These are phyloP conservation scores for Phylloporus sp. DNA, from an alignment of 1,284 basidiomycete species.

Conservation along the genomic window DNA sequence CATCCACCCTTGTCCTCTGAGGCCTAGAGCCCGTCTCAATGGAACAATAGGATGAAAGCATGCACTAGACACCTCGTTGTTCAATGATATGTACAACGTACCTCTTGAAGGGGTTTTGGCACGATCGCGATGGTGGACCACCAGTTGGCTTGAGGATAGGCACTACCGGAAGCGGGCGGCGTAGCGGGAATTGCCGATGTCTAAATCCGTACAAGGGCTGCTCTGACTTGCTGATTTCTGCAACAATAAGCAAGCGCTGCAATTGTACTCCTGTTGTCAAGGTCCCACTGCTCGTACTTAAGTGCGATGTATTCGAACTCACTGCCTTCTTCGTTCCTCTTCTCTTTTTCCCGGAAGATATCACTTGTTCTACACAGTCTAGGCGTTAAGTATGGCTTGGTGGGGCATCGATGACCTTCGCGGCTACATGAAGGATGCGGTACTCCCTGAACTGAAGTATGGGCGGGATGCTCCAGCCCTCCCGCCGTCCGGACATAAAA, in stretches of 20 bases:
- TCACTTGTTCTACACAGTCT: background rate
- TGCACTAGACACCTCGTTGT: conserved; percentile 1
- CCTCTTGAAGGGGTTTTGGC: conserved; percentile 32
- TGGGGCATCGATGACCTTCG: conserved; percentile 42
- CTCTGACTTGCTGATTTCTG: background rate
- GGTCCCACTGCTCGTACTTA: conserved; percentile 21
- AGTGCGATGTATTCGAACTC: no score
- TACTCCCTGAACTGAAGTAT: conserved; percentile 43
- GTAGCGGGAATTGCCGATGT: conserved; percentile 28
- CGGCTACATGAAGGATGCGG: conserved; percentile 42
- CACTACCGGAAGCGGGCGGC: conserved; percentile 25
- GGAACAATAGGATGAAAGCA: conserved; percentile 9
- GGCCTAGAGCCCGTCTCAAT: conserved; percentile 8
- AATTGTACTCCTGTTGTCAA: conserved; percentile 31
- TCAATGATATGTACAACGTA: conserved; percentile 25
- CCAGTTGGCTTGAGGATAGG: conserved; percentile 3
- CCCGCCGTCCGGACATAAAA: conserved; percentile 40
- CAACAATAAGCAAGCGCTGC: conserved; percentile 19
- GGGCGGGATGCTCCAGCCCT: conserved; percentile 30
- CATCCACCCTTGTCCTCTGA: conserved; percentile 33
- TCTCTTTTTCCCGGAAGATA: background rate
- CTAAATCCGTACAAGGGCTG: conserved; percentile 10
- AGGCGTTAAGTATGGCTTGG: conserved; percentile 31
- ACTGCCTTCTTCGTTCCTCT: background rate
- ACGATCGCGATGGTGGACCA: conserved; percentile 11